Evolutionary conservation across 495 filamentous ascomycete genomes (phyloP).

Genomic region (Diplogelasinospora grovesii): DNA sequence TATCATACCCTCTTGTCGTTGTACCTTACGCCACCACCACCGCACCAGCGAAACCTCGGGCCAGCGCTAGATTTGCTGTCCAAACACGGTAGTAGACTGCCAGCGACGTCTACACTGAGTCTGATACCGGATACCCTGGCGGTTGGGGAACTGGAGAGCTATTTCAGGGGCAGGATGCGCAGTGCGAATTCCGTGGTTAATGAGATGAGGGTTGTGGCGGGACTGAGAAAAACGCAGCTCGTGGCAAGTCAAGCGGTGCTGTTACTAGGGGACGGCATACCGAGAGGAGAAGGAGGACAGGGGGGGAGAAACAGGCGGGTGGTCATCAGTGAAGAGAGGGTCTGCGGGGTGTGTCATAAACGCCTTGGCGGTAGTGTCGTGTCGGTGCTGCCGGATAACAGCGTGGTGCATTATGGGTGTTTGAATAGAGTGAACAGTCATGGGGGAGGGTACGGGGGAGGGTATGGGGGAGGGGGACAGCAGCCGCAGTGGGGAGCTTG

Average conservation of each 20-base stretch:
- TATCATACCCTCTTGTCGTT: conserved; percentile 87
- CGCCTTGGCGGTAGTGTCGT: conserved; percentile 85
- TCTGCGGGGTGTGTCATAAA: conserved; percentile 90
- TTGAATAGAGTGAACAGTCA: conserved; percentile 37
- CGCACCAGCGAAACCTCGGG: conserved; percentile 63
- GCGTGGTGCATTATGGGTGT: conserved; percentile 81
- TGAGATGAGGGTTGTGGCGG: conserved; percentile 68
- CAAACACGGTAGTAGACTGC: conserved; percentile 84
- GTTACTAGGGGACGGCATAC: conserved; percentile 56
- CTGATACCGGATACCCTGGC: conserved; percentile 78
- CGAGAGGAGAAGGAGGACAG: conserved; percentile 47
- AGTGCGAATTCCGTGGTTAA: conserved; percentile 75
- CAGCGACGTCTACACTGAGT: conserved; percentile 73
- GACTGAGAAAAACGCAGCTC: conserved; percentile 64
- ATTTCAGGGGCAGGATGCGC: conserved; percentile 87
- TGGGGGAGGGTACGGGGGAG: conserved; percentile 18
- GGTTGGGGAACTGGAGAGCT: conserved; percentile 73
- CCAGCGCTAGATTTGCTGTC: conserved; percentile 84
- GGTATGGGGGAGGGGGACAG: conserved; percentile 5
- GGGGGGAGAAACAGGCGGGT: conserved; percentile 64
- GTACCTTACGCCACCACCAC: conserved; percentile 76
- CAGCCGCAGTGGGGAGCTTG: conserved; percentile 11
- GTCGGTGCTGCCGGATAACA: conserved; percentile 46
- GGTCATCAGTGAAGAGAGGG: conserved; percentile 74
- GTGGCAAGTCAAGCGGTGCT: conserved; percentile 65